Evolutionary conservation across 2,329 filamentous ascomycete genomes (phyloP), one percentile per base, ranked within the genome.

Genomic region (Cladophialophora carrionii): DNA sequence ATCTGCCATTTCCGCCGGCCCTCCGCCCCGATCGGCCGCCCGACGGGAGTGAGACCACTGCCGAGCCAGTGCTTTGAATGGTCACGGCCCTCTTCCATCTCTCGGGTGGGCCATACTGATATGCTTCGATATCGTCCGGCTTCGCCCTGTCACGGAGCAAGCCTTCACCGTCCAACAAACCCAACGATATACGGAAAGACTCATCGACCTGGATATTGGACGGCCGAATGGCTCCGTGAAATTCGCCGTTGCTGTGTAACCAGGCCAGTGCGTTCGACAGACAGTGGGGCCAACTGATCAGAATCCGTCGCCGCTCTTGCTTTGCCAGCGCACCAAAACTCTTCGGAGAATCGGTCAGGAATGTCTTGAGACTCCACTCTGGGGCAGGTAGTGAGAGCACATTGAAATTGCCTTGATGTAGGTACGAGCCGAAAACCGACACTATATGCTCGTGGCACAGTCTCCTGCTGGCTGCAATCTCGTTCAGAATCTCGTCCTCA

Each of bases 61-160:
- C 61, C 8, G 74, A 69, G 9, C 71, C 72, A 53, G 69, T 72
- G 72, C 75, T 78, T 52, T 78, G 77, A 5, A 78, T 68, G 24
- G 74, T 77, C 4, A 72, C 72, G 31, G 73, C 77, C 57, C 73
- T 78, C 56, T 74, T 75, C 78, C 80, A 82, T 53, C 80, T 79
- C 62, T 88, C 86, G 3, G 86, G 85, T 0, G 85, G 81, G 4
- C 81, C 80, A 70, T 88, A 87, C 52, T 86, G 81, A 72, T 87
- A 87, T 7, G 79, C 76, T 68, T 88, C 85, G 49, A 83, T 81
- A 55, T 84, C 82, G 65, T 84, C 80, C 17, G 78, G 75, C 64
- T 80, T 83, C 64, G 83, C 83, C 53, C 81, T 82, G 57, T 78
- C 78, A 43, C 86, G 80, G 31, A 87, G 81, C 0, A 81, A 83